Evolutionary conservation across 2,329 filamentous ascomycete genomes (phyloP).

Genomic region (Calonectria hawksworthii): DNA sequence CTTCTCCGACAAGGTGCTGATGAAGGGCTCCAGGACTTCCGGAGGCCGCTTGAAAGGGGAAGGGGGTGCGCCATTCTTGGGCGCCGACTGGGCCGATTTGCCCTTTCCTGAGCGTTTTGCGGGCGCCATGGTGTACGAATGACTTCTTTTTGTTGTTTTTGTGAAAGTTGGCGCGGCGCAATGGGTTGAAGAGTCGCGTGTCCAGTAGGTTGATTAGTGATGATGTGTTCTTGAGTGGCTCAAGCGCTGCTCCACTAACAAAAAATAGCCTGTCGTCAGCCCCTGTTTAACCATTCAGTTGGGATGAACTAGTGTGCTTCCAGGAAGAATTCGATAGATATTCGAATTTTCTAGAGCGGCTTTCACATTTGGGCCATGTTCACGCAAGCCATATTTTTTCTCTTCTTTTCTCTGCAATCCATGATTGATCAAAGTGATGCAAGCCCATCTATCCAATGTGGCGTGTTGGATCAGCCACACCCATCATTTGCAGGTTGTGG

Average conservation of each 20-base stretch:
- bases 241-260: constrained; percentile 25
- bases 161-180: neutral
- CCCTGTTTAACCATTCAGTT: constrained; percentile 6
- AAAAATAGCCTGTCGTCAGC: constrained; percentile 24
- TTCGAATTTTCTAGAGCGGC: neutral
- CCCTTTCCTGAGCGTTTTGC: constrained; percentile 51
- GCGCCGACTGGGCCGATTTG: constrained; percentile 43
- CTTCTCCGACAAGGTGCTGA: constrained; percentile 73
- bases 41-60: constrained; percentile 79
- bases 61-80: constrained; percentile 58
- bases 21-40: constrained; percentile 73
- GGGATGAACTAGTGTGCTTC: neutral
- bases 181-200: constrained; percentile 24
- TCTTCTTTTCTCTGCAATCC: neutral
- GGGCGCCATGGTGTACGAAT: constrained; percentile 47
- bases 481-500: constrained; percentile 22
- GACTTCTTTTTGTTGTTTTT: constrained; percentile 3
- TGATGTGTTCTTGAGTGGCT: constrained; percentile 40
- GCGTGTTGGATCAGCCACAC: constrained; percentile 12
- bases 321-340: no score
- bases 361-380: constrained; percentile 10
- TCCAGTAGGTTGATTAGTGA: constrained; percentile 24
- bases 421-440: neutral
- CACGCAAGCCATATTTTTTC: neutral
- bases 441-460: neutral